Evolutionary conservation across 495 filamentous ascomycete species (phyloP).

Genomic region (Chaetomium cochliodes): DNA sequence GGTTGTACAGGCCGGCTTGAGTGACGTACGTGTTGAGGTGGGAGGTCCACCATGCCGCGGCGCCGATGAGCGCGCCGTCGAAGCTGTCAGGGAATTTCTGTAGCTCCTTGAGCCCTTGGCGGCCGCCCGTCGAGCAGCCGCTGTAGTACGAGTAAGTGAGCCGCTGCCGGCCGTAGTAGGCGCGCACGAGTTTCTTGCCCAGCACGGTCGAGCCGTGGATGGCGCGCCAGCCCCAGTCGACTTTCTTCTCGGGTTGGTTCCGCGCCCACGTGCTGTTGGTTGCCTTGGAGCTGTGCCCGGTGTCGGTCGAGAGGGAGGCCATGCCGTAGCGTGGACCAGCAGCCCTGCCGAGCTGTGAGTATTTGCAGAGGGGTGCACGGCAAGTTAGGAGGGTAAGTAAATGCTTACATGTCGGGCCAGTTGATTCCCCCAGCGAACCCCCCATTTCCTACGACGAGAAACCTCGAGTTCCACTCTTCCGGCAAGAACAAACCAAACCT

Average conservation of each 20-base stretch:
- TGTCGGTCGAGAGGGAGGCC: slow-evolving; percentile 56
- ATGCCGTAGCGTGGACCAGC: slow-evolving; percentile 42
- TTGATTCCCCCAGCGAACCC: slow-evolving; percentile 51
- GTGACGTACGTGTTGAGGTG: slow-evolving; percentile 44
- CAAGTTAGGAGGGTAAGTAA: background rate
- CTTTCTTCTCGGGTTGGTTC: slow-evolving; percentile 38
- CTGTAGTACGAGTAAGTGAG: slow-evolving; percentile 49
- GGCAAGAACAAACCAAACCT: slow-evolving; percentile 55
- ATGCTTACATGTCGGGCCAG: slow-evolving; percentile 46
- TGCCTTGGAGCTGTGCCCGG: slow-evolving; percentile 50
- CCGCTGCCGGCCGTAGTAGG: slow-evolving; percentile 32
- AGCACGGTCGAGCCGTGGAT: slow-evolving; percentile 48
- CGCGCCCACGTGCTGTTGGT: slow-evolving; percentile 51
- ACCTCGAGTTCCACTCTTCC: slow-evolving; percentile 46
- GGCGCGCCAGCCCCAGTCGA: slow-evolving; percentile 52
- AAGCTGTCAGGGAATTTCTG: slow-evolving; percentile 52
- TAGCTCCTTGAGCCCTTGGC: slow-evolving; percentile 52
- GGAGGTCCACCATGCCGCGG: slow-evolving; percentile 52
- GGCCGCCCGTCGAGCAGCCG: slow-evolving; percentile 57
- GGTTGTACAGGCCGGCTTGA: slow-evolving; percentile 35
- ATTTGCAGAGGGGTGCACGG: background rate
- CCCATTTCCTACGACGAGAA: slow-evolving; percentile 48
- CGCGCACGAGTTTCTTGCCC: slow-evolving; percentile 15
- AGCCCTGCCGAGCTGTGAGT: slow-evolving; percentile 11
- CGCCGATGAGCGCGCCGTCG: slow-evolving; percentile 64